phyloP scores from a whole-genome alignment of 2,329 filamentous ascomycete species.

The Thielaviopsis cerberus region DNA sequence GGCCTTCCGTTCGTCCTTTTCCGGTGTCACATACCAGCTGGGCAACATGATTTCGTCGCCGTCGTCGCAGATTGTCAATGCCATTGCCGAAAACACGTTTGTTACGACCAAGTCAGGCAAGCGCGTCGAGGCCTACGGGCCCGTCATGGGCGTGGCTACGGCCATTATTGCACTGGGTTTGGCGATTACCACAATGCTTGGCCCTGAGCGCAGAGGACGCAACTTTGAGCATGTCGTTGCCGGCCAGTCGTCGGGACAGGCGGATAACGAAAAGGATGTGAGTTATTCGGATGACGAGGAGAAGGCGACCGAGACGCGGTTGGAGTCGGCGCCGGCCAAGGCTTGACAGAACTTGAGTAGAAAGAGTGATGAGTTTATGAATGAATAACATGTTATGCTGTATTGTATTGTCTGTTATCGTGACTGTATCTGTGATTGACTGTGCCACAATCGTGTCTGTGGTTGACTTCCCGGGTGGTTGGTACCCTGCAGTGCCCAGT shows the following conservation, averaged over 20 bases:
- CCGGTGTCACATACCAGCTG: constrained; percentile 57
- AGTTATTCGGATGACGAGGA: constrained; percentile 8
- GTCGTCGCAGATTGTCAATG: constrained; percentile 60
- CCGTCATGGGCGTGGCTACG: constrained; percentile 57
- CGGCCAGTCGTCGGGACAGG: constrained; percentile 15
- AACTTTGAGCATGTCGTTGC: constrained; percentile 43
- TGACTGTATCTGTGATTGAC: too few species aligned
- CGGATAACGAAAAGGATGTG: constrained; percentile 12
- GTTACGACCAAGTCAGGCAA: constrained; percentile 36
- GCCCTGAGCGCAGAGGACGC: constrained; percentile 55
- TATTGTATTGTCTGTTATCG: too few species aligned
- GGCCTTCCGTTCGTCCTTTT: constrained; percentile 54
- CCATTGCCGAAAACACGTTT: constrained; percentile 44
- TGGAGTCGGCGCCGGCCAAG: not conserved
- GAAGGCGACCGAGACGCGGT: constrained; percentile 4
- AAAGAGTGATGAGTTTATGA: not conserved
- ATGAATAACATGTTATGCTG: not conserved
- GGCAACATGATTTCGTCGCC: constrained; percentile 56
- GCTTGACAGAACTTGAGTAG: not conserved
- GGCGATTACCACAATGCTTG: constrained; percentile 45
- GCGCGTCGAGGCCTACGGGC: constrained; percentile 50
- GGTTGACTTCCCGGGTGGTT: too few species aligned
- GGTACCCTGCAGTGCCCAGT: too few species aligned
- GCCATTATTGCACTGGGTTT: constrained; percentile 60
- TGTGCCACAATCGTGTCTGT: too few species aligned